Percentiles rank a stretch among this genome's conserved stretches.
These are phyloP conservation scores for Tillandsia fasciculata DNA, from an alignment of 176 grass and related monocot species.

Conservation along the genomic window DNA sequence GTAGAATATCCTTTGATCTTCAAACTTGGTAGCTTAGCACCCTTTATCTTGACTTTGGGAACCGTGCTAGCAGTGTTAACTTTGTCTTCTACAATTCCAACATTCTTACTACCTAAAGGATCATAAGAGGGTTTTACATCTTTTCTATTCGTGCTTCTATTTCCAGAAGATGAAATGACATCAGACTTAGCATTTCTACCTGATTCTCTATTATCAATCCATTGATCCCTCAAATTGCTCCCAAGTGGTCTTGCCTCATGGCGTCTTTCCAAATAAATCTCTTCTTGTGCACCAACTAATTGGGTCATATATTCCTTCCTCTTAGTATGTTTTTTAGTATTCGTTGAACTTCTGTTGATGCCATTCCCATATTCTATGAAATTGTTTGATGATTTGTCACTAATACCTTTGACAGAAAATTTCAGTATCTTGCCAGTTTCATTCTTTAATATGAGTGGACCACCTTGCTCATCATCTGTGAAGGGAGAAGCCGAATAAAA, in stretches of 20 bases:
- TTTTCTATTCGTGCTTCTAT: constrained; percentile 25
- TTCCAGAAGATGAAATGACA: constrained; percentile 33
- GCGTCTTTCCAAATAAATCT: constrained; percentile 48
- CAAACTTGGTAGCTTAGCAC: constrained; percentile 46
- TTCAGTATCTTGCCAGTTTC: constrained; percentile 62
- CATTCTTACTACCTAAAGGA: background rate
- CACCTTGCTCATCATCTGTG: constrained; percentile 56
- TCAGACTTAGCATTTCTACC: constrained; percentile 31
- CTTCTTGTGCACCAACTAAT: constrained; percentile 31
- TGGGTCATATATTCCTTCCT: constrained; percentile 53
- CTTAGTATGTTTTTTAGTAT: constrained; percentile 58
- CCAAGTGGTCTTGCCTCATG: constrained; percentile 42
- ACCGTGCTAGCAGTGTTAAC: constrained; percentile 27
- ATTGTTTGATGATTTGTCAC: constrained; percentile 40
- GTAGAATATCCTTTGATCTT: constrained; percentile 51
- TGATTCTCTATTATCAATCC: constrained; percentile 24
- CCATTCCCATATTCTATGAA: constrained; percentile 42
- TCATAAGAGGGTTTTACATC: constrained; percentile 28
- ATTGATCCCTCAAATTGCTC: constrained; percentile 47
- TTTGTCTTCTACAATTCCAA: constrained; percentile 10
- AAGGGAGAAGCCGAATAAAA: constrained; percentile 35
- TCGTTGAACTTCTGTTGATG: constrained; percentile 35
- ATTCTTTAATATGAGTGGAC: constrained; percentile 55
- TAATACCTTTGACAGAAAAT: constrained; percentile 88
- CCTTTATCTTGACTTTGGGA: constrained; percentile 66